A percentile compares a stretch with the other conserved stretches of the same genome.
Conservation (phyloP, 352 stramenopile genomes). For the Globisporangium canariense region DNA sequence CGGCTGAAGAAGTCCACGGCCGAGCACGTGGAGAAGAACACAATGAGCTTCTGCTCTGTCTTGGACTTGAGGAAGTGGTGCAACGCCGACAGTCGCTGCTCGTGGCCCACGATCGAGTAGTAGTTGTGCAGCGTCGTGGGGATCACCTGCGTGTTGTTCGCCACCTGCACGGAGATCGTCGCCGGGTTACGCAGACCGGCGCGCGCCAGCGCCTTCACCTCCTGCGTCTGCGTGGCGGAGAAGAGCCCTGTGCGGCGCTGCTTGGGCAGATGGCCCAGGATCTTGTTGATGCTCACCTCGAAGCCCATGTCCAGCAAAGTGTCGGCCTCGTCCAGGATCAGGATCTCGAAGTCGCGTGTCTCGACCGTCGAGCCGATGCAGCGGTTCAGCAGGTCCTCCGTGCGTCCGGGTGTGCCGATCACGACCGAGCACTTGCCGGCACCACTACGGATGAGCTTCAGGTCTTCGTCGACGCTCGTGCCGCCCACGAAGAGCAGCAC, state of each 20-base stretch:
- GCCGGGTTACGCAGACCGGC: constrained; percentile 98
- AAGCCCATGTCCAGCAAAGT: constrained; percentile 98
- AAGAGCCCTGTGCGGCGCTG: constrained; percentile 95
- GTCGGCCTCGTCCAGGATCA: constrained; percentile 99
- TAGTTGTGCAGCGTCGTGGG: constrained; percentile 90
- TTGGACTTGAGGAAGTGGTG: constrained; percentile 92
- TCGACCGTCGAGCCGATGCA: constrained; percentile 80
- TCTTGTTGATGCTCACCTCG: constrained; percentile 93
- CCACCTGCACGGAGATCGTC: constrained; percentile 96
- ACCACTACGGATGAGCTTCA: constrained; percentile 54
- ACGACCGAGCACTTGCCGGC: constrained; percentile 71
- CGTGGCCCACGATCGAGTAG: constrained; percentile 92
- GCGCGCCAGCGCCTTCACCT: constrained; percentile 94
- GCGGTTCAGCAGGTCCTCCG: constrained; percentile 84
- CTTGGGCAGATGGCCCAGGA: constrained; percentile 95
- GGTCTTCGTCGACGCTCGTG: constrained; percentile 85
- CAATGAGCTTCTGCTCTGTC: constrained; percentile 90
- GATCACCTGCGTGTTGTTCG: constrained; percentile 76
- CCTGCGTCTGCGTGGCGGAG: constrained; percentile 90
- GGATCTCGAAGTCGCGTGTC: constrained; percentile 93
- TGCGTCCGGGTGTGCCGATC: constrained; percentile 81
- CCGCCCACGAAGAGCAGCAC: constrained; percentile 89
- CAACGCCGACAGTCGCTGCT: constrained; percentile 93
- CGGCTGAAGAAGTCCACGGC: constrained; percentile 98
- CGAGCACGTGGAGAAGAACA: constrained; percentile 99